A percentile compares a stretch with the other conserved stretches of the same genome.
These are phyloP conservation scores for Pseudocercospora fuligena DNA, from an alignment of 2,329 filamentous ascomycete genomes.

Conservation along the genomic window DNA sequence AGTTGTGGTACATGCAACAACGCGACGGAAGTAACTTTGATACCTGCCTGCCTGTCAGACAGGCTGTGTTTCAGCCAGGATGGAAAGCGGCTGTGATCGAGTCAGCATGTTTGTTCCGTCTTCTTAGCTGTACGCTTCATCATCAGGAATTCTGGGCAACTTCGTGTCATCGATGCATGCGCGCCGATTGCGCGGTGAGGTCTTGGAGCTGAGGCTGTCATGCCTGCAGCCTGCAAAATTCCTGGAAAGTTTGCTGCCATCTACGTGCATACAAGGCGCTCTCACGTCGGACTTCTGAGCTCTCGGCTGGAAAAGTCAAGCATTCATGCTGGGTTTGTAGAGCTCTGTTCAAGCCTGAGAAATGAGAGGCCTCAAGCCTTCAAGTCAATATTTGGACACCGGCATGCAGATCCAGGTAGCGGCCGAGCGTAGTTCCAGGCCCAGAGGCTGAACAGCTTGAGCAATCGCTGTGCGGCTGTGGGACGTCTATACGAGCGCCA, in stretches of 20 bases:
- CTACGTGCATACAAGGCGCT: no score
- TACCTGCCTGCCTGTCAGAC: no score
- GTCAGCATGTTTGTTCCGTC: neutral
- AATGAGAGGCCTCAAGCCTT: neutral
- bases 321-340: neutral
- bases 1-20: neutral
- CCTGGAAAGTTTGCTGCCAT: neutral
- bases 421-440: neutral
- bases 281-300: no score
- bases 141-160: neutral
- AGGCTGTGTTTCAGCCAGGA: neutral
- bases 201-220: neutral
- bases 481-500: no score
- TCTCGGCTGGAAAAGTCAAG: neutral
- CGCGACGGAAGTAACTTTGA: neutral
- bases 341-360: neutral
- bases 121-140: neutral
- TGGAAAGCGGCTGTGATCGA: neutral
- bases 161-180: neutral
- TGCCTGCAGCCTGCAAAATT: neutral
- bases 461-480: no score
- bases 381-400: neutral
- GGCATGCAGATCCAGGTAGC: neutral
- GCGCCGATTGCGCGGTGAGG: no score
- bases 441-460: neutral